A percentile compares a stretch with the other conserved stretches of the same genome.
Conservation (phyloP, 345 rosid species). For the Moricandia moricandioides region DNA sequence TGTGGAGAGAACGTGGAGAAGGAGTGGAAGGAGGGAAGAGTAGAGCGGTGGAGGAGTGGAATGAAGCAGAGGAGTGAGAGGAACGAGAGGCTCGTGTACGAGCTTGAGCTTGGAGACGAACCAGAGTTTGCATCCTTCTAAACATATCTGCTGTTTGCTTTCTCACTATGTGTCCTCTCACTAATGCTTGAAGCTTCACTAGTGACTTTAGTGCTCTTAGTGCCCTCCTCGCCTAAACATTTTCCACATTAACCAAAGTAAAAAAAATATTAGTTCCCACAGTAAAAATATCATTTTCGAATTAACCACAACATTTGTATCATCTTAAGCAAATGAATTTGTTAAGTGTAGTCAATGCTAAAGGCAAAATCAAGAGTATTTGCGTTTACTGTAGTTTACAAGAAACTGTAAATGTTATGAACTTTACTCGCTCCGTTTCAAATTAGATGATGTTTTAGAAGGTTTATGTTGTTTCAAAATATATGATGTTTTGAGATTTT, state of each 20-base stretch:
- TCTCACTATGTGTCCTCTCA: slow-evolving; percentile 85
- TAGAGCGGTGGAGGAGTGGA: slow-evolving; percentile 32
- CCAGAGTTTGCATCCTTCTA: slow-evolving; percentile 72
- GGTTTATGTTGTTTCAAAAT: too few relatives aligned
- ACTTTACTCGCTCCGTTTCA: too few relatives aligned
- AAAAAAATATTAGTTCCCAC: neutral
- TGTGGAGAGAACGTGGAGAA: slow-evolving; percentile 32
- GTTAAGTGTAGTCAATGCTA: neutral
- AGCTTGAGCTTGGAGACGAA: slow-evolving; percentile 71
- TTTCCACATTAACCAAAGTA: neutral
- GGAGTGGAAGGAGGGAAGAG: slow-evolving; percentile 25
- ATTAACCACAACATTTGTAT: neutral
- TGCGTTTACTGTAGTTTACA: neutral
- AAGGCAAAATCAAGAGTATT: neutral
- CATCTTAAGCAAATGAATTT: neutral
- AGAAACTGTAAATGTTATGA: neutral
- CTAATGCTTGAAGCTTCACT: slow-evolving; percentile 93
- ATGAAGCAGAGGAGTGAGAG: slow-evolving; percentile 28
- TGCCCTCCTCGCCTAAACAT: slow-evolving; percentile 77
- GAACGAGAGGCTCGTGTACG: slow-evolving; percentile 61
- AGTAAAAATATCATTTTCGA: neutral
- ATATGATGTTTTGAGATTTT: too few relatives aligned
- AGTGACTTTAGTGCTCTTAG: slow-evolving; percentile 79
- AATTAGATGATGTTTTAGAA: too few relatives aligned
- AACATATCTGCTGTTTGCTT: slow-evolving; percentile 79